These are phyloP conservation scores for Pelargonium fulgidum DNA, from an alignment of 441 rosid species.

Conservation along the genomic window DNA sequence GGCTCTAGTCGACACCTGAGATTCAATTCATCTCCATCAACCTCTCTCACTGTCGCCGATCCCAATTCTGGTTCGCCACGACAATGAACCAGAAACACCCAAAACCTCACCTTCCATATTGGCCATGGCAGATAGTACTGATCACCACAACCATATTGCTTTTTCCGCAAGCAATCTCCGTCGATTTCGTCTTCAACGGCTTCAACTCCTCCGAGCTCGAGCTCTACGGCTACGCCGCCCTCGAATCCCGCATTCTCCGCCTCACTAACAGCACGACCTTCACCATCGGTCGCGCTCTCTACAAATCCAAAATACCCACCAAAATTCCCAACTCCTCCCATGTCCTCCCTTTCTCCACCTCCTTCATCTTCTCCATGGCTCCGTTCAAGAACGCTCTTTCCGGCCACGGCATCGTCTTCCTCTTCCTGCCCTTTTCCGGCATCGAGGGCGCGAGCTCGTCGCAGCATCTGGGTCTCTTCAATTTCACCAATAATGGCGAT, in stretches of 20 bases:
- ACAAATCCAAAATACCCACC: slow-evolving; percentile 33
- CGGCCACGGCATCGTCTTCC: slow-evolving; percentile 17
- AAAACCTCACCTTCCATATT: background rate
- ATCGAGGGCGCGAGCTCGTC: slow-evolving; percentile 11
- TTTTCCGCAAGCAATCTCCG: slow-evolving; percentile 23
- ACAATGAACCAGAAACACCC: background rate
- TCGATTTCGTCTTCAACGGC: slow-evolving; percentile 59
- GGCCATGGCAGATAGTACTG: background rate
- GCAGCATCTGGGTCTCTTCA: slow-evolving; percentile 21
- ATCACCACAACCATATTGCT: background rate
- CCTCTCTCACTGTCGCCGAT: background rate
- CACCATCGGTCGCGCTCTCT: slow-evolving; percentile 46
- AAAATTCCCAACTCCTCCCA: slow-evolving; percentile 30
- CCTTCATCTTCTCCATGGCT: slow-evolving; percentile 18
- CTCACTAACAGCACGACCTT: slow-evolving; percentile 45
- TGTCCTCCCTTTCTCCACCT: slow-evolving; percentile 13
- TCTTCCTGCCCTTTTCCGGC: background rate
- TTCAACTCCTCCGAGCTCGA: slow-evolving; percentile 38
- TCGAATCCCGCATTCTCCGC: slow-evolving; percentile 43
- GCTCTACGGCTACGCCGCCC: slow-evolving; percentile 38
- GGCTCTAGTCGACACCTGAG: background rate
- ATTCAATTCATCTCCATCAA: background rate
- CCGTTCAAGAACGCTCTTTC: background rate
- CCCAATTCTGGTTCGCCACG: background rate
- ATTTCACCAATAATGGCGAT: slow-evolving; percentile 11